These are phyloP conservation scores for Hypoxylon sp. DNA, from an alignment of 2,329 filamentous ascomycete species.

Conservation along the genomic window DNA sequence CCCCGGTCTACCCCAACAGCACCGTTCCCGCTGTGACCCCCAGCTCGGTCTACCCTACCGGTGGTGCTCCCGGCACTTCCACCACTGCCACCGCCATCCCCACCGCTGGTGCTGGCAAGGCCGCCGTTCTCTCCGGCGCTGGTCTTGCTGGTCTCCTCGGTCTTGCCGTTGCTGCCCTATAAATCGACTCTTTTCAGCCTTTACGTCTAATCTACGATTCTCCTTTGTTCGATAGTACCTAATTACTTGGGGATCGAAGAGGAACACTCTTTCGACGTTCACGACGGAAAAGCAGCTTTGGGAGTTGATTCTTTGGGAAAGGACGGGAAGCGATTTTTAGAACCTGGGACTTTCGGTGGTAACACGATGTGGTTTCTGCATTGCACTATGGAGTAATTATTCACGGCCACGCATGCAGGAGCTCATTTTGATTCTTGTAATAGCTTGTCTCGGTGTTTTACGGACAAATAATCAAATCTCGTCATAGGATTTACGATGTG, in stretches of 20 bases:
- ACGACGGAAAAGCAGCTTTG: slow-evolving; percentile 50
- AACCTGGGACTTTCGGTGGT: slow-evolving; percentile 44
- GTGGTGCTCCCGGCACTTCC: slow-evolving; percentile 45
- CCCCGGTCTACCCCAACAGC: slow-evolving; percentile 51
- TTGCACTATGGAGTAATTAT: slow-evolving; percentile 50
- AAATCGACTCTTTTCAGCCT: slow-evolving; percentile 54
- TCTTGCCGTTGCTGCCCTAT: slow-evolving; percentile 66
- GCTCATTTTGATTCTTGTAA: slow-evolving; percentile 54
- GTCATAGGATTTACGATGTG: slow-evolving; percentile 50
- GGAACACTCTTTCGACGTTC: slow-evolving; percentile 48
- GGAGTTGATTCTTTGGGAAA: slow-evolving; percentile 43
- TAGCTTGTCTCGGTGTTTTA: slow-evolving; percentile 52
- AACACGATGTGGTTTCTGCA: slow-evolving; percentile 47
- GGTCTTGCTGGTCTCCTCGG: slow-evolving; percentile 68
- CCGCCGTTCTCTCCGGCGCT: slow-evolving; percentile 64
- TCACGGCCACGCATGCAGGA: slow-evolving; percentile 48
- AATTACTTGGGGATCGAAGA: slow-evolving; percentile 49
- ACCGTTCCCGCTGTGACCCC: slow-evolving; percentile 47
- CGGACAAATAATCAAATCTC: slow-evolving; percentile 42
- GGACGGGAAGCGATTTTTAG: slow-evolving; percentile 42
- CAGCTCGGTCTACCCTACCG: slow-evolving; percentile 41
- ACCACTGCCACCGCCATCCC: slow-evolving; percentile 49
- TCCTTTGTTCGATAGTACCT: slow-evolving; percentile 53
- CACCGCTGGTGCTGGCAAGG: slow-evolving; percentile 65
- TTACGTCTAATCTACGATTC: slow-evolving; percentile 51